A percentile compares a stretch with the other conserved stretches of the same genome.
These are phyloP conservation scores for Suillus sp. DNA, from an alignment of 768 basidiomycete species.

Conservation along the genomic window DNA sequence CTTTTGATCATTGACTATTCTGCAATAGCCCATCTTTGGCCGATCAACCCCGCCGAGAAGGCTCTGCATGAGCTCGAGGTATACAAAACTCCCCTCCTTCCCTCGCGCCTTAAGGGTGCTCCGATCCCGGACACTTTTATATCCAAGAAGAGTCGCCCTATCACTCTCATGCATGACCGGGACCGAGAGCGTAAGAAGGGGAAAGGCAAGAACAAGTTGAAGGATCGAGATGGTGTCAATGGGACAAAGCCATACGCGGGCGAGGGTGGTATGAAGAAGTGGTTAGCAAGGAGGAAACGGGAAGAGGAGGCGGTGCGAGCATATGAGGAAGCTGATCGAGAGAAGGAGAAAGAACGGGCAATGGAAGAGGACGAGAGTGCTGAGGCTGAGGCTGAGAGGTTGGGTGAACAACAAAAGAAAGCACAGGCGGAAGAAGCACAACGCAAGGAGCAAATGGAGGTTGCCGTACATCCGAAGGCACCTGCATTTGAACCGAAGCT, in stretches of 20 bases:
- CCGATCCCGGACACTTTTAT: constrained; percentile 66
- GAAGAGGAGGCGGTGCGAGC: constrained; percentile 51
- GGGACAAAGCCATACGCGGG: constrained; percentile 79
- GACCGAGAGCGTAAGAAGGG: constrained; percentile 50
- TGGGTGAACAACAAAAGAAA: constrained; percentile 18
- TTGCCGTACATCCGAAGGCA: constrained; percentile 16
- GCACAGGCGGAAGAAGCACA: constrained; percentile 17
- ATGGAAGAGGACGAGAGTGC: constrained; percentile 38
- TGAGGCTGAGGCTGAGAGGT: constrained; percentile 25
- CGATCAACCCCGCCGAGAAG: constrained; percentile 59
- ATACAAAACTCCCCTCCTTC: constrained; percentile 78
- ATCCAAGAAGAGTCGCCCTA: constrained; percentile 43
- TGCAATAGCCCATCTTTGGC: constrained; percentile 31
- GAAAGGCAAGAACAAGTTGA: constrained; percentile 40
- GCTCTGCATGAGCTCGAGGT: constrained; percentile 73
- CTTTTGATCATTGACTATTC: constrained; percentile 20
- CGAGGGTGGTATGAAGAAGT: constrained; percentile 76
- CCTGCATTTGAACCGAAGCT: constrained; percentile 24
- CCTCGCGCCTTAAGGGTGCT: constrained; percentile 51
- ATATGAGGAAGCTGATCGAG: constrained; percentile 18
- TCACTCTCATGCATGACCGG: constrained; percentile 58
- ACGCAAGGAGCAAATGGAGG: constrained; percentile 19
- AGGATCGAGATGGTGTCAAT: constrained; percentile 42
- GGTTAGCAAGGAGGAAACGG: constrained; percentile 61
- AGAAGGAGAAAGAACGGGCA: constrained; percentile 36